Conservation (phyloP, 108 stramenopile species). For the Nannochloropsis oceanica region DNA sequence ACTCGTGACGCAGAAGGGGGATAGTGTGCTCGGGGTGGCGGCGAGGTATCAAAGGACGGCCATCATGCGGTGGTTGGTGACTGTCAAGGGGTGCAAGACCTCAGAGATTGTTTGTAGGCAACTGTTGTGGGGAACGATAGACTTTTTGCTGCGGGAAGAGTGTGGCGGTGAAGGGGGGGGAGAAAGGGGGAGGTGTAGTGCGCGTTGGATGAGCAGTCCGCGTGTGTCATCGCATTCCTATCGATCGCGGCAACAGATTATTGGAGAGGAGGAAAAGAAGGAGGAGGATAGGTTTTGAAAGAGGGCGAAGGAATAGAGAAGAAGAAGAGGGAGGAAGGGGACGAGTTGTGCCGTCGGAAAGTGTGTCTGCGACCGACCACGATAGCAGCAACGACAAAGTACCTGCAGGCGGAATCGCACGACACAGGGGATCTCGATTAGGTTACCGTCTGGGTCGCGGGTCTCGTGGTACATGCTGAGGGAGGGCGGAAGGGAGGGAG, state of each 20-base stretch:
- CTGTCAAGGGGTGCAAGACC: not conserved
- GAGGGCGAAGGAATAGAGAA: too few relatives aligned
- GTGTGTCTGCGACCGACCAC: too few relatives aligned
- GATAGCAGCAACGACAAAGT: too few relatives aligned
- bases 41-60: not conserved
- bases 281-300: too few relatives aligned
- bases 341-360: too few relatives aligned
- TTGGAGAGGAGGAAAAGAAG: too few relatives aligned
- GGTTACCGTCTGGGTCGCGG: slow-evolving; percentile 6
- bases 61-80: not conserved
- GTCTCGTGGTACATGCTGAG: slow-evolving; percentile 34
- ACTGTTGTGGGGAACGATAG: not conserved
- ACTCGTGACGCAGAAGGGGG: not conserved
- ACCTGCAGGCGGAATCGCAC: not conserved
- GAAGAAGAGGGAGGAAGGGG: too few relatives aligned
- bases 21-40: not conserved
- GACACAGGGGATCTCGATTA: slow-evolving; percentile 17
- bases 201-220: too few relatives aligned
- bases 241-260: too few relatives aligned
- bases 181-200: not conserved
- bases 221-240: too few relatives aligned
- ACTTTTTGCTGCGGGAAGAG: not conserved
- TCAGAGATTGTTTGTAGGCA: not conserved
- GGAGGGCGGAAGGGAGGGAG: not conserved
- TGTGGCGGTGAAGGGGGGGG: not conserved